Evolutionary conservation across 345 rosid genomes (phyloP), one percentile per base, ranked within the genome.

Genomic region (Eucalyptus victrix): DNA sequence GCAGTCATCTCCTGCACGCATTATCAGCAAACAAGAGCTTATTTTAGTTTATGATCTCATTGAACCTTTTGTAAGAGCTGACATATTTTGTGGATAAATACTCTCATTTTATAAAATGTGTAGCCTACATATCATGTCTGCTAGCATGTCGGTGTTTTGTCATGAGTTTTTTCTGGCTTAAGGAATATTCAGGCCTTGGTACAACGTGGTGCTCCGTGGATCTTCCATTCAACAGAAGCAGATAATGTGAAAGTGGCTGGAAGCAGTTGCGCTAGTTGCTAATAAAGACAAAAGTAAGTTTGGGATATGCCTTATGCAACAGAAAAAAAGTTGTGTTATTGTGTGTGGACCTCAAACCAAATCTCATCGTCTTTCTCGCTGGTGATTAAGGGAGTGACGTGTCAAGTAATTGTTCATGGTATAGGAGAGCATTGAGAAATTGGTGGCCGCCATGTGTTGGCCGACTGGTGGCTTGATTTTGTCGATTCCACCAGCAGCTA

Each of bases 1-100:
- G 88, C 98, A 98, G 92, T 98, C 99, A 51, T 97, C 99, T 47
- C 99, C 99, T 98, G 96, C 91, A 93, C 87, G 91, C 91, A 89
- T 88, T 60, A 89, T 87, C 87, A 87, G 87, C 88, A 72, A 76
- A 88, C 83, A 86, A 87, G 80, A 89, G 87, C 88, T 90, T 42
- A 28, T 76, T 88, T 90, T 87, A 86, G 85, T 34, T 15, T 32
- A 90, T 47, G 65, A 44, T 72, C 60, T 54, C 40, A 56, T 62
- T 12, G 34, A 15, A 30, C 91, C 86, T 34, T 44, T 44, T 44
- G 18, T 37, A 80, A 37, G 86, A 40, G 30, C 86, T 80, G 49
- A 30, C 85, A 56, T 87, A 76, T 58, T 49, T n/a, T 51, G 32
- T 88, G 88, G 13, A 58, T 47, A 18, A 40, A 62, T 86, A 81